Evolutionary conservation across 2,329 filamentous ascomycete genomes (phyloP).

Genomic region (Podosphaera xanthii): DNA sequence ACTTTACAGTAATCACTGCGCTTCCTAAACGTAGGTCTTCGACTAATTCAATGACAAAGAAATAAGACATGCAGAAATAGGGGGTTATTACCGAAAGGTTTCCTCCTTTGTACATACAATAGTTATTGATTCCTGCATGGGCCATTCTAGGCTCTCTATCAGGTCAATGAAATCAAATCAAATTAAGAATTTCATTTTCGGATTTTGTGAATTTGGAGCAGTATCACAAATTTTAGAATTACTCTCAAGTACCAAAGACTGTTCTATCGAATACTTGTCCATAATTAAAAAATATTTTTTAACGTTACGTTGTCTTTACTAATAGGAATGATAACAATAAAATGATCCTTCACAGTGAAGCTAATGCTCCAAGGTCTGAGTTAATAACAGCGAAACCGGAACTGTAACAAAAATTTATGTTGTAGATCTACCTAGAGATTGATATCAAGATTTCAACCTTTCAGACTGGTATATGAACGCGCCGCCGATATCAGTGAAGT

Average conservation of each 20-base stretch:
- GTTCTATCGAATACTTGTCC: background rate
- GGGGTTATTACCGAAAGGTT: too few relatives aligned
- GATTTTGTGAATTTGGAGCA: background rate
- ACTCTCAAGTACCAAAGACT: background rate
- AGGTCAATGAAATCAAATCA: too few relatives aligned
- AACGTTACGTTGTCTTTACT: background rate
- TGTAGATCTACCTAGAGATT: background rate
- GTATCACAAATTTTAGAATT: background rate
- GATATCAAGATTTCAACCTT: background rate
- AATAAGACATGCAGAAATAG: too few relatives aligned
- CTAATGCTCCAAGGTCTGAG: background rate
- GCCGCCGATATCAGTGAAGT: background rate
- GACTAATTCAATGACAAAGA: too few relatives aligned
- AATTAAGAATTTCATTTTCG: background rate
- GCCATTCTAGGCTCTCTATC: too few relatives aligned
- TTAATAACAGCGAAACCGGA: too few relatives aligned
- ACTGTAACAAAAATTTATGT: background rate
- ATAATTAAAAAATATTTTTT: background rate
- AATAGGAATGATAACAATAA: background rate
- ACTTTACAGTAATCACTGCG: too few relatives aligned
- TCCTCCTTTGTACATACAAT: too few relatives aligned
- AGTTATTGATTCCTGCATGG: too few relatives aligned
- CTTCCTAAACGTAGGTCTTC: too few relatives aligned
- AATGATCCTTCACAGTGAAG: background rate
- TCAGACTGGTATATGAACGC: background rate